phyloP scores from a whole-genome alignment of 2,329 filamentous ascomycete species.

The Diplodia corticola region DNA sequence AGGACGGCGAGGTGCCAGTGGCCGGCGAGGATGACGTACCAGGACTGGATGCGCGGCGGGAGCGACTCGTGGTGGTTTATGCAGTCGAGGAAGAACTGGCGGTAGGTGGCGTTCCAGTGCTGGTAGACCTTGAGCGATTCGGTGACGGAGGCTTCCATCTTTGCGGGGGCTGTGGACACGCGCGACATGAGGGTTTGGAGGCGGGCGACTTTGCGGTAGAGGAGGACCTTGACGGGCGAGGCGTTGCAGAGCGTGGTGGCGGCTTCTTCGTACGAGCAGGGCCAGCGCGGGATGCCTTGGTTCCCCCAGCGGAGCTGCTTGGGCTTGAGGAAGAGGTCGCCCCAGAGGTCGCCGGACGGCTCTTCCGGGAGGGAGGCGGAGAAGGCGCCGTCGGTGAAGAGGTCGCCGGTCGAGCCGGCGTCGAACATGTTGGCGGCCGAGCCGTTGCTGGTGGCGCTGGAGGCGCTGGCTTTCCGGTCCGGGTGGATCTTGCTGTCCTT shows the following conservation, averaged over 20 bases:
- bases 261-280: slow-evolving; percentile 56
- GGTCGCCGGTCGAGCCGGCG: background rate
- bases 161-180: slow-evolving; percentile 33
- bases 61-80: slow-evolving; percentile 52
- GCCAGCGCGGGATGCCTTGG: slow-evolving; percentile 47
- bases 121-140: slow-evolving; percentile 53
- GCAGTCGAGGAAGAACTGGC: slow-evolving; percentile 55
- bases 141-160: slow-evolving; percentile 52
- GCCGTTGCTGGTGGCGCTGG: slow-evolving; percentile 4
- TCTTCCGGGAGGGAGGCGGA: background rate
- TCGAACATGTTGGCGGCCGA: background rate
- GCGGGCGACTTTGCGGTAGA: slow-evolving; percentile 58
- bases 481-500: slow-evolving; percentile 47
- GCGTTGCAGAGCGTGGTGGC: slow-evolving; percentile 53
- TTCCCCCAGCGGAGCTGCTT: slow-evolving; percentile 26
- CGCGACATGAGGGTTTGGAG: slow-evolving; percentile 55
- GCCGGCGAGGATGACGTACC: slow-evolving; percentile 59
- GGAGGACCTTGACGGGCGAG: slow-evolving; percentile 59
- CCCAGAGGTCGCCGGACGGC: background rate
- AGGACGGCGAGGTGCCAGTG: slow-evolving; percentile 61
- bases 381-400: slow-evolving; percentile 5
- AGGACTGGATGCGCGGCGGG: slow-evolving; percentile 57
- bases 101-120: slow-evolving; percentile 57
- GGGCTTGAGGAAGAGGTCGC: slow-evolving; percentile 11
- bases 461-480: slow-evolving; percentile 23